A percentile compares a stretch with the other conserved stretches of the same genome.
Conservation (phyloP, 2,329 filamentous ascomycete genomes). For the Arthrobotrys sinensis region DNA sequence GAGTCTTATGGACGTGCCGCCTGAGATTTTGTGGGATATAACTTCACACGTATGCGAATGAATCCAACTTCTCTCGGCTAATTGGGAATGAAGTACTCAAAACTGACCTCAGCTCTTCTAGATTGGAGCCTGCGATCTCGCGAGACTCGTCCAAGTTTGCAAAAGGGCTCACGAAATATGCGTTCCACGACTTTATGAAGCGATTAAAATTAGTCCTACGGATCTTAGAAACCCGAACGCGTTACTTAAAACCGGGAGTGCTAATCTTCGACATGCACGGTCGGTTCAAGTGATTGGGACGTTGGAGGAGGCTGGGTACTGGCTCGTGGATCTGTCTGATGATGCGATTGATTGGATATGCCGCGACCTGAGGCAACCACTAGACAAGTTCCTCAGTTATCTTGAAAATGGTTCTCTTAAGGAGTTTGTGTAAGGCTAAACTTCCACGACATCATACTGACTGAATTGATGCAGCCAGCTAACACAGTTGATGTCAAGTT, state of each 20-base stretch:
- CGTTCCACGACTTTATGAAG: slow-evolving; percentile 18
- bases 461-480: neutral
- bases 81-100: neutral
- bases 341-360: slow-evolving; percentile 13
- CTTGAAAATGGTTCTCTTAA: slow-evolving; percentile 10
- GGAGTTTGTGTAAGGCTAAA: slow-evolving; percentile 19
- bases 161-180: slow-evolving; percentile 7
- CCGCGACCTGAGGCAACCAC: neutral
- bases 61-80: neutral
- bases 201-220: neutral
- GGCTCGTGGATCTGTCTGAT: neutral
- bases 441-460: neutral
- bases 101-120: neutral
- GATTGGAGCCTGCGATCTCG: slow-evolving; percentile 3
- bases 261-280: slow-evolving; percentile 23
- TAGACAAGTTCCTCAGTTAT: slow-evolving; percentile 12
- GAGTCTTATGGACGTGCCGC: slow-evolving; percentile 6
- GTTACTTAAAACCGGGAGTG: neutral
- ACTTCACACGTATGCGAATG: slow-evolving; percentile 9
- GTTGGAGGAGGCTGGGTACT: slow-evolving; percentile 4
- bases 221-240: slow-evolving; percentile 2
- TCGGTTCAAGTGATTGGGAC: slow-evolving; percentile 5
- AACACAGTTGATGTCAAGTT: neutral
- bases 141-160: neutral
- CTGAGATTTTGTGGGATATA: slow-evolving; percentile 31